These are phyloP conservation scores for Stephanodiscus triporus DNA, from an alignment of 108 stramenopile genomes.

Conservation along the genomic window DNA sequence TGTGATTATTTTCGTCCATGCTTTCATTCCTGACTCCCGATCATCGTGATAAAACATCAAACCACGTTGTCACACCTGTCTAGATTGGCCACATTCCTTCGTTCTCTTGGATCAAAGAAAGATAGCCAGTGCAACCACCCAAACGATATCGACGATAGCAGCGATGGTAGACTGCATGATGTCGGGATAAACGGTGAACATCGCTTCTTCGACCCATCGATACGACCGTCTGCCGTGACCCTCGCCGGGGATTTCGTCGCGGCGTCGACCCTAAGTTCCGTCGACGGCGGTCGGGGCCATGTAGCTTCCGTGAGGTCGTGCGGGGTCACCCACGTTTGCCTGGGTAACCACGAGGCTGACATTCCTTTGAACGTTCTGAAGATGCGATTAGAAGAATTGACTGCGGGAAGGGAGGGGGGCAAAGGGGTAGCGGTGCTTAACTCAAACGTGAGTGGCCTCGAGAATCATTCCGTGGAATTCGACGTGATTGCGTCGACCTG, in stretches of 20 bases:
- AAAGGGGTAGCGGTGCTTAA: constrained; percentile 55
- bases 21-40: not conserved
- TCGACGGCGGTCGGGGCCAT: constrained; percentile 73
- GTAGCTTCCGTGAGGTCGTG: constrained; percentile 59
- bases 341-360: constrained; percentile 87
- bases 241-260: constrained; percentile 79
- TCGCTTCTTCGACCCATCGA: not conserved
- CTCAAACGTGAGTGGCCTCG: constrained; percentile 58
- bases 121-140: not conserved
- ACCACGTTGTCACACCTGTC: not conserved
- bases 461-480: constrained; percentile 35
- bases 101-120: constrained; percentile 20
- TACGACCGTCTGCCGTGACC: constrained; percentile 47
- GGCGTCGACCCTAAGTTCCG: constrained; percentile 63
- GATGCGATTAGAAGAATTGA: constrained; percentile 50
- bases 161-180: not conserved
- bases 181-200: not conserved
- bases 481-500: constrained; percentile 42
- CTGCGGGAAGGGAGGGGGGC: not conserved
- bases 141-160: not conserved
- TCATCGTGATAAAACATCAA: too few species aligned
- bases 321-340: constrained; percentile 68
- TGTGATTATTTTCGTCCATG: not conserved
- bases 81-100: constrained; percentile 39
- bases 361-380: constrained; percentile 50